Evolutionary conservation across 2,329 filamentous ascomycete species (phyloP).

Genomic region (Alternaria alternata): DNA sequence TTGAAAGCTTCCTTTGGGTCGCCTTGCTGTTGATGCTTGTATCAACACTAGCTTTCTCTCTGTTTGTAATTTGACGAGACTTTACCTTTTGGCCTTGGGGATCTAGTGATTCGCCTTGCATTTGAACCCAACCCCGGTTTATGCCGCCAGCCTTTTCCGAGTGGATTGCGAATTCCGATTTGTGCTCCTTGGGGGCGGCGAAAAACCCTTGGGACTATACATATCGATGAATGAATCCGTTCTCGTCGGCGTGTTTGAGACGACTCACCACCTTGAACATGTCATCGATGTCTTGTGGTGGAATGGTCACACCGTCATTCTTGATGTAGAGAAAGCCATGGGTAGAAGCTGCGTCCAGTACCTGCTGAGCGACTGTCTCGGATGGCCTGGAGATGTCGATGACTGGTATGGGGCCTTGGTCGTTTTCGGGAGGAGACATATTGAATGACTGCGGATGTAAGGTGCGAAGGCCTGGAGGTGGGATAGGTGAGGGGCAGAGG

Average conservation of each 20-base stretch:
- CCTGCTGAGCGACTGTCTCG: constrained; percentile 67
- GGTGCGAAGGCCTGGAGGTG: background rate
- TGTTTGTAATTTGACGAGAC: background rate
- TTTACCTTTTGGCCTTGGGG: constrained; percentile 79
- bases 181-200: constrained; percentile 72
- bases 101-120: constrained; percentile 89
- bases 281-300: constrained; percentile 69
- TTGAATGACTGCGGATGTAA: background rate
- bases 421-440: constrained; percentile 24
- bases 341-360: constrained; percentile 81
- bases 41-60: background rate
- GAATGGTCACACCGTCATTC: constrained; percentile 75
- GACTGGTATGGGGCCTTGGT: constrained; percentile 68
- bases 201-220: constrained; percentile 76
- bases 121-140: constrained; percentile 88
- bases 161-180: constrained; percentile 76
- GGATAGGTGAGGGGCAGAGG: constrained; percentile 10
- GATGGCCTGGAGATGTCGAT: constrained; percentile 77
- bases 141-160: constrained; percentile 63
- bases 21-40: constrained; percentile 64
- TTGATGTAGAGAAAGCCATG: constrained; percentile 92
- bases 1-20: constrained; percentile 89
- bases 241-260: background rate
- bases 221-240: constrained; percentile 3
- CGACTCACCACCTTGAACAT: constrained; percentile 75